Conservation (phyloP, 225 moss, liverwort and hornwort species). For the Physcomitrellopsis africana region DNA sequence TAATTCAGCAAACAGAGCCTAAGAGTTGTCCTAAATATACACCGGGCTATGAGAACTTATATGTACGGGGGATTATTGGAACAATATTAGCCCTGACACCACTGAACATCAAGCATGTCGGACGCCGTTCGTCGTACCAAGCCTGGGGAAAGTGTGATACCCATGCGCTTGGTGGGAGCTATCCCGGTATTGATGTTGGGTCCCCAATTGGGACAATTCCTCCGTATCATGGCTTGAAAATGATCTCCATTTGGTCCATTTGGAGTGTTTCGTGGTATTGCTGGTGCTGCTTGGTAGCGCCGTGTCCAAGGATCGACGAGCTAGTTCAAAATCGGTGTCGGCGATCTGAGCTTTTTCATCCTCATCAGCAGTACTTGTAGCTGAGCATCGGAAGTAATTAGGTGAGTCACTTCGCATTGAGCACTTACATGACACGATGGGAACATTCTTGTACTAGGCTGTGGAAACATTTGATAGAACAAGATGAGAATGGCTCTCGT, state of each 20-base stretch:
- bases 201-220: conserved; percentile 9
- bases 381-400: conserved; percentile 4
- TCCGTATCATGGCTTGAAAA: conserved; percentile 26
- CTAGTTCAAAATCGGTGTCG: conserved; percentile 22
- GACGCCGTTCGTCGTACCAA: conserved; percentile 18
- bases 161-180: conserved; percentile 12
- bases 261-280: neutral
- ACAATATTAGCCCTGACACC: neutral
- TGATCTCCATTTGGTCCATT: conserved; percentile 31
- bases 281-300: neutral
- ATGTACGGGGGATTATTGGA: no score
- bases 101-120: conserved; percentile 23
- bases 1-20: no score
- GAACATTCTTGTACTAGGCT: neutral
- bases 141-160: conserved; percentile 15
- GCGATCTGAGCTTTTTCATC: conserved; percentile 14
- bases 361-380: conserved; percentile 14
- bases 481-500: neutral
- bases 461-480: neutral
- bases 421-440: neutral
- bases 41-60: no score
- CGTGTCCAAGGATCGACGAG: conserved; percentile 28
- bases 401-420: neutral
- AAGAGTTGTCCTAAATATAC: no score
- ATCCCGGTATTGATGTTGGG: neutral